phyloP scores from a whole-genome alignment of 2,329 filamentous ascomycete genomes.

The Fusarium succisae region DNA sequence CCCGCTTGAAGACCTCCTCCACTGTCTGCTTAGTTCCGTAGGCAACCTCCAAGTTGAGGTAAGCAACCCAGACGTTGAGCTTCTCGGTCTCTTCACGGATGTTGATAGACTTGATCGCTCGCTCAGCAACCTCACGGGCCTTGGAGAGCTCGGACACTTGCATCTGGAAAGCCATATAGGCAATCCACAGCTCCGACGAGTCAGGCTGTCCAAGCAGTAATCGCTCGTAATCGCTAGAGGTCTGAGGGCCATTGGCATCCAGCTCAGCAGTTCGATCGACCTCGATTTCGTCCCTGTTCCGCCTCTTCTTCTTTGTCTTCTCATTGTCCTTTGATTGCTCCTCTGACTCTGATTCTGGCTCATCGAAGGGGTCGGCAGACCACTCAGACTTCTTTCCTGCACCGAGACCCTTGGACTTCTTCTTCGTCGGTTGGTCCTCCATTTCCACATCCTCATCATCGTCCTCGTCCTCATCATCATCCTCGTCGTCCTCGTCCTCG shows the following conservation, averaged over 20 bases:
- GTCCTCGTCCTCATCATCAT: constrained; percentile 53
- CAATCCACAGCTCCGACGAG: constrained; percentile 92
- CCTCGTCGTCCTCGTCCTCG: constrained; percentile 50
- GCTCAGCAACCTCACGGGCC: constrained; percentile 88
- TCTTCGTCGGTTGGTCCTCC: constrained; percentile 52
- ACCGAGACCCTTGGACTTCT: constrained; percentile 48
- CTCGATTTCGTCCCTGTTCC: constrained; percentile 78
- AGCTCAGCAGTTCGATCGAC: constrained; percentile 93
- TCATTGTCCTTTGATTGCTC: constrained; percentile 45
- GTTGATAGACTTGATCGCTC: constrained; percentile 90
- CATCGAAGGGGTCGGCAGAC: constrained; percentile 75
- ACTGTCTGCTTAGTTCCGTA: constrained; percentile 86
- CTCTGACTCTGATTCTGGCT: constrained; percentile 63
- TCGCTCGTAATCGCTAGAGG: constrained; percentile 91
- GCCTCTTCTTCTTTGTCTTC: constrained; percentile 70
- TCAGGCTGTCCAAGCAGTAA: constrained; percentile 91
- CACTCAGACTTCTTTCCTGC: constrained; percentile 86
- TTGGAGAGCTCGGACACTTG: constrained; percentile 89
- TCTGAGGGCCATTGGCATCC: constrained; percentile 87
- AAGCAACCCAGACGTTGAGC: constrained; percentile 92
- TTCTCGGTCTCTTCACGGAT: constrained; percentile 93
- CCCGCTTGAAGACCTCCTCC: constrained; percentile 88
- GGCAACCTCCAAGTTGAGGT: constrained; percentile 92
- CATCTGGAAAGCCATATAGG: constrained; percentile 99
- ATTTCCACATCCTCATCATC: constrained; percentile 48